phyloP scores from a whole-genome alignment of 2,329 filamentous ascomycete genomes.

The Apiospora aurea region DNA sequence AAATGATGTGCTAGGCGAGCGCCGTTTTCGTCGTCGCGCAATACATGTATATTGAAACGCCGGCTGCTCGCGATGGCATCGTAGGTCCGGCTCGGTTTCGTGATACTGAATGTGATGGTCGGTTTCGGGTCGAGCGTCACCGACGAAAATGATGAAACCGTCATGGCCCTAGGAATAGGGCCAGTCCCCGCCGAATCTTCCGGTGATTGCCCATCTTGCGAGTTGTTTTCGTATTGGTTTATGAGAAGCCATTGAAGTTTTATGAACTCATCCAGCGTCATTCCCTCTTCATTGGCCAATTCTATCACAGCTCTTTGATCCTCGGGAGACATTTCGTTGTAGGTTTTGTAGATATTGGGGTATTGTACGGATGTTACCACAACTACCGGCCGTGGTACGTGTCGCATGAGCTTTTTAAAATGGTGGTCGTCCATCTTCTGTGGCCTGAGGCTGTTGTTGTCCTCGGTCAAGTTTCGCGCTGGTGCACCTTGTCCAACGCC shows the following conservation, averaged over 20 bases:
- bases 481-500: not conserved
- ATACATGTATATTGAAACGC: slow-evolving; percentile 62
- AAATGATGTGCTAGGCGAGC: slow-evolving; percentile 60
- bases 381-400: slow-evolving; percentile 12
- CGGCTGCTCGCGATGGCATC: slow-evolving; percentile 54
- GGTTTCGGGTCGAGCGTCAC: slow-evolving; percentile 59
- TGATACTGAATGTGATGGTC: slow-evolving; percentile 64
- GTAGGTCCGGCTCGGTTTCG: slow-evolving; percentile 61
- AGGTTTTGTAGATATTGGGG: not conserved
- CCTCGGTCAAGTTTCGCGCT: not conserved
- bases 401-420: slow-evolving; percentile 14
- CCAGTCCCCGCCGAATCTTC: slow-evolving; percentile 1
- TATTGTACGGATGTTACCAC: slow-evolving; percentile 21
- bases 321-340: no score
- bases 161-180: slow-evolving; percentile 57
- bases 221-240: not conserved
- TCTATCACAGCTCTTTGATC: no score
- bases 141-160: slow-evolving; percentile 66
- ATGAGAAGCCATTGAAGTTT: no score
- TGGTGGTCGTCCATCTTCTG: not conserved
- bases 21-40: slow-evolving; percentile 55
- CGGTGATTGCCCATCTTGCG: not conserved
- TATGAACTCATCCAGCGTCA: no score
- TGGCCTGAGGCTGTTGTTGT: not conserved
- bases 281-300: no score